Evolutionary conservation across 192 early-diverging fungal species (phyloP), one percentile per base, ranked within the genome.

Genomic region (Rhizophagus clarus): DNA sequence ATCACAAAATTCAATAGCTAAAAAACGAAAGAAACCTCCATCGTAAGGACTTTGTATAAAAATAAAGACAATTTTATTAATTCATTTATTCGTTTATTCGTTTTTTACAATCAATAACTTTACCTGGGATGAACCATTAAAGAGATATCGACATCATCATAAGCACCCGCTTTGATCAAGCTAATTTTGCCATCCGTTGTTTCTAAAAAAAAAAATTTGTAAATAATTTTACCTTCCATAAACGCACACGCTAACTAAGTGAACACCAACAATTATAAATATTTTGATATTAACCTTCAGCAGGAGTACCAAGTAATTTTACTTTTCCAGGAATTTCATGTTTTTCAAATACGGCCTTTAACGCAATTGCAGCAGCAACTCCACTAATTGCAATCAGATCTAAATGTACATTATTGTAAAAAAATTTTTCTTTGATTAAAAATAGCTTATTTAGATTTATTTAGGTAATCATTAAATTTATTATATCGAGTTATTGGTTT

Each of bases 41-140:
- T 91, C 87, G 26, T 77, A 61, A 72, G 87, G 80, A 61, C 85
- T 88, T 45, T 12, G 2, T 45, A 45, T 45, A 45, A 45, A 45
- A 83, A 82, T 42, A 15, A 47, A 47, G 28, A 8, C 14, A 72
- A 12, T 28, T 47, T 47, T 51, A n/a, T 6, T 28, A n/a, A n/a
- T n/a, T n/a, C n/a, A 51, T 47, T 45, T 1, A 29, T 45, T 47
- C 28, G 3, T 6, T 17, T 28, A 29, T 49, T n/a, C n/a, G n/a
- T n/a, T n/a, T 28, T 72, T 11, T 56, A 29, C 0, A 31, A 11
- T 45, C 14, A 26, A 3, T 26, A 26, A 45, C 11, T 12, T 77
- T 82, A 88, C 81, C 89, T 81, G 26, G 95, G 95, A 85, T 97
- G 95, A 49, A 91, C 81, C 94, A 97, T 97, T 85, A 97, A 81